These are phyloP conservation scores for Apiotrichum veenhuisii DNA, from an alignment of 1,284 basidiomycete genomes.

Conservation along the genomic window DNA sequence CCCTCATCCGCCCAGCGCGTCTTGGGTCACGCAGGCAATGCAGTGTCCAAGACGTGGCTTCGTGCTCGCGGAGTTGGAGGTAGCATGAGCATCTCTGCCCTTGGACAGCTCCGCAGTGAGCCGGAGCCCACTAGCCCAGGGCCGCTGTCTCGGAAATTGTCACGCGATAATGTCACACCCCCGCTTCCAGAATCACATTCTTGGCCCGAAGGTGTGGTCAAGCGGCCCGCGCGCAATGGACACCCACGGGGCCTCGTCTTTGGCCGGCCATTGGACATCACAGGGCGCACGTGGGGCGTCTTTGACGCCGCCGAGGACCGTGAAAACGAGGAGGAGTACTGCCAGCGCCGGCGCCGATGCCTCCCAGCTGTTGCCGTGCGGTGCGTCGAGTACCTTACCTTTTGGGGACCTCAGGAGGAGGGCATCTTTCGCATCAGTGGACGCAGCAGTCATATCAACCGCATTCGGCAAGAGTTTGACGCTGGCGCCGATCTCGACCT, in stretches of 20 bases:
- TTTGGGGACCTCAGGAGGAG: constrained; percentile 50
- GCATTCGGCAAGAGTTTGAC: constrained; percentile 76
- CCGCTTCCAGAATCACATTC: constrained; percentile 21
- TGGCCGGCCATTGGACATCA: constrained; percentile 35
- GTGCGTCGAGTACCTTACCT: constrained; percentile 45
- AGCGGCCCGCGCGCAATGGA: constrained; percentile 19
- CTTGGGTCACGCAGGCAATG: constrained; percentile 39
- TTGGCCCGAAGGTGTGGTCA: constrained; percentile 27
- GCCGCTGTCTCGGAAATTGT: constrained; percentile 17
- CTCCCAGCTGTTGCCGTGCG: constrained; percentile 48
- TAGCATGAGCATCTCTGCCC: constrained; percentile 34
- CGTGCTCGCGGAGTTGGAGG: constrained; percentile 41
- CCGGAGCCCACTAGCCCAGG: constrained; percentile 8
- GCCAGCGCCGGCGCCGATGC: constrained; percentile 31
- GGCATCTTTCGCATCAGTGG: constrained; percentile 51
- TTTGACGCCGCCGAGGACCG: constrained; percentile 23
- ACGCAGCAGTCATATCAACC: constrained; percentile 60
- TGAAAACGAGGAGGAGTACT: constrained; percentile 21
- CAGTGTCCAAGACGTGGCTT: constrained; percentile 42
- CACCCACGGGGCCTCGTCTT: constrained; percentile 30
- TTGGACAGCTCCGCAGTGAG: constrained; percentile 7
- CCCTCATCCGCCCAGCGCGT: constrained; percentile 37
- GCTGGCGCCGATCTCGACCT: constrained; percentile 81
- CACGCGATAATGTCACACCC: constrained; percentile 19
- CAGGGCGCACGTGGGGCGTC: constrained; percentile 34